phyloP scores from a whole-genome alignment of 2,329 filamentous ascomycete genomes.

The Aspergillus aculeatus region DNA sequence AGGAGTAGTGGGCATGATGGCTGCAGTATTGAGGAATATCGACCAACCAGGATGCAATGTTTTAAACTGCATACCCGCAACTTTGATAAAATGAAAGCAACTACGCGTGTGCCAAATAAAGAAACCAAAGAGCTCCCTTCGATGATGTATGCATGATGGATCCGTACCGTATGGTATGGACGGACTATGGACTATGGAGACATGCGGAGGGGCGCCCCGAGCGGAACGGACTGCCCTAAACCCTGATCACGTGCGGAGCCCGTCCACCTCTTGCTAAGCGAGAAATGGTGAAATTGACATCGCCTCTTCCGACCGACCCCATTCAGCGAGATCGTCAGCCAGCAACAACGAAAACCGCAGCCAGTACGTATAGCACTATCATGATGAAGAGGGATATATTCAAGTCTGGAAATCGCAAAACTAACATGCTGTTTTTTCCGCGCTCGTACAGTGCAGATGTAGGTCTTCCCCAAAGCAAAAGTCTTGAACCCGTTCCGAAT shows the following conservation, averaged over 20 bases:
- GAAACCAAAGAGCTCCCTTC: background rate
- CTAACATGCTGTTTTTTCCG: constrained; percentile 49
- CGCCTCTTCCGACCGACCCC: constrained; percentile 37
- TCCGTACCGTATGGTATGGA: background rate
- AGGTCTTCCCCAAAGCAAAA: constrained; percentile 48
- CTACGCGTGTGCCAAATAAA: background rate
- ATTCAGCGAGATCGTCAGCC: constrained; percentile 40
- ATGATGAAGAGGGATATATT: constrained; percentile 11
- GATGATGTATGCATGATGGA: background rate
- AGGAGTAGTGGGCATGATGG: background rate
- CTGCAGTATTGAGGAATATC: background rate
- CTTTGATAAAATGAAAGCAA: background rate
- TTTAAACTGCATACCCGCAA: background rate
- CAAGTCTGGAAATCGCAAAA: constrained; percentile 20
- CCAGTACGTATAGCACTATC: constrained; percentile 41
- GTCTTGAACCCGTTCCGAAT: constrained; percentile 22
- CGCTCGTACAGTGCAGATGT: constrained; percentile 78
- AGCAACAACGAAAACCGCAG: constrained; percentile 48
- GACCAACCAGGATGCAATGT: background rate
- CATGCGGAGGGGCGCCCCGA: constrained; percentile 1
- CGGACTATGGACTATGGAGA: constrained; percentile 13
- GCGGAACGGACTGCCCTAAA: constrained; percentile 27
- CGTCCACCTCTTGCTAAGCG: constrained; percentile 45
- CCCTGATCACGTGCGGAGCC: constrained; percentile 31
- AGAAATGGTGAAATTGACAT: constrained; percentile 43